Percentiles rank a stretch among this genome's conserved stretches.
phyloP scores from a whole-genome alignment of 176 grass and related monocot genomes.

The Triticum monococcum region DNA sequence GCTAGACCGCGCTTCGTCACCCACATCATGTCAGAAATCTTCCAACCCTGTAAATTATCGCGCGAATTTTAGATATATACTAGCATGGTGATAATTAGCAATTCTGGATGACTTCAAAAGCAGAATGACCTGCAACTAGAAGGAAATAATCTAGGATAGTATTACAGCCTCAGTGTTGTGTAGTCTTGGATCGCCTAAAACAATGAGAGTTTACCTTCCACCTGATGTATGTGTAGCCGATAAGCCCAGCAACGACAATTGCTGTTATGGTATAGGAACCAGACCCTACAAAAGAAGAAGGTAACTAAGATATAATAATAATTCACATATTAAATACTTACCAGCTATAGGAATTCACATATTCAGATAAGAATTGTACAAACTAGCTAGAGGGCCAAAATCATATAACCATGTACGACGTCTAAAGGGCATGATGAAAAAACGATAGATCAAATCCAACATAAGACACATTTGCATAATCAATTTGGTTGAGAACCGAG shows the following conservation, averaged over 20 bases:
- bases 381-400: not conserved
- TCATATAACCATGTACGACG: not conserved
- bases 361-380: not conserved
- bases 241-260: constrained; percentile 55
- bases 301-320: not conserved
- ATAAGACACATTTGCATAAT: not conserved
- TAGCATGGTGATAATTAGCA: not conserved
- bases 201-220: constrained; percentile 63
- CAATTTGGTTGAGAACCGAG: not conserved
- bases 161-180: not conserved
- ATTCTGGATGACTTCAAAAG: not conserved
- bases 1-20: constrained; percentile 69
- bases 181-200: not conserved
- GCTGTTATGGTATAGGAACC: constrained; percentile 27
- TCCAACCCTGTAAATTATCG: constrained; percentile 65
- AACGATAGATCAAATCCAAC: not conserved
- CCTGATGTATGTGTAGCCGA: constrained; percentile 68
- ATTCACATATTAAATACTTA: too few relatives aligned
- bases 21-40: constrained; percentile 85
- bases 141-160: not conserved
- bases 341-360: not conserved
- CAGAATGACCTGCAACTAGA: not conserved
- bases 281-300: constrained; percentile 21
- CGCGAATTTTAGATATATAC: not conserved
- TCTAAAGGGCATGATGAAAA: not conserved